Evolutionary conservation across 2,329 filamentous ascomycete genomes (phyloP).

Genomic region (Colletotrichum tropicale): DNA sequence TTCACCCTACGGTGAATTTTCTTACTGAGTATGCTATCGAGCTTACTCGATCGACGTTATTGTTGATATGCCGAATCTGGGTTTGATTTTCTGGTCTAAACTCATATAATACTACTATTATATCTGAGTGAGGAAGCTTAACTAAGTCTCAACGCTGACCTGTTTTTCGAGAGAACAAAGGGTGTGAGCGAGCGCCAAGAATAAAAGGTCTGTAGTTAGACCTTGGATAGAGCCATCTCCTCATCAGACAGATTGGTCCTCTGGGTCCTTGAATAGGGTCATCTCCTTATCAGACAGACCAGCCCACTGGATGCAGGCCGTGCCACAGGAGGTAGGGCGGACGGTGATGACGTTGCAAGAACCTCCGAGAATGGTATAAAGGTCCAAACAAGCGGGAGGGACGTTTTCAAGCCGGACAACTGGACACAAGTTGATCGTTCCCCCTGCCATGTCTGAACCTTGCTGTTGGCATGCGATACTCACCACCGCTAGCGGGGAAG

Average conservation of each 20-base stretch:
- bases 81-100: not conserved
- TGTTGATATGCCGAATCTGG: not conserved
- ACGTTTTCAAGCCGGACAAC: not conserved
- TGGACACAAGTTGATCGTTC: not conserved
- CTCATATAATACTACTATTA: not conserved
- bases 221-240: not conserved
- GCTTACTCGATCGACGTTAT: accelerated
- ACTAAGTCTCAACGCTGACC: not conserved
- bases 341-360: not conserved
- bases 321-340: not conserved
- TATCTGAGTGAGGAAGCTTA: not conserved
- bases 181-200: not conserved
- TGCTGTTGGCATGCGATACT: not conserved
- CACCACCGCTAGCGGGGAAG: not conserved
- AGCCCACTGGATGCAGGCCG: not conserved
- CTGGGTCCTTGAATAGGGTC: not conserved
- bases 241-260: not conserved
- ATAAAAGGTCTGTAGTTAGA: not conserved
- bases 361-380: not conserved
- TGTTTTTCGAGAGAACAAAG: not conserved
- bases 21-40: accelerated
- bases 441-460: not conserved
- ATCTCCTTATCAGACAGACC: not conserved
- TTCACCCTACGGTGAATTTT: not conserved
- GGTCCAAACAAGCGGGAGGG: not conserved